Conservation (phyloP, 345 rosid species). For the Lumnitzera littorea region DNA sequence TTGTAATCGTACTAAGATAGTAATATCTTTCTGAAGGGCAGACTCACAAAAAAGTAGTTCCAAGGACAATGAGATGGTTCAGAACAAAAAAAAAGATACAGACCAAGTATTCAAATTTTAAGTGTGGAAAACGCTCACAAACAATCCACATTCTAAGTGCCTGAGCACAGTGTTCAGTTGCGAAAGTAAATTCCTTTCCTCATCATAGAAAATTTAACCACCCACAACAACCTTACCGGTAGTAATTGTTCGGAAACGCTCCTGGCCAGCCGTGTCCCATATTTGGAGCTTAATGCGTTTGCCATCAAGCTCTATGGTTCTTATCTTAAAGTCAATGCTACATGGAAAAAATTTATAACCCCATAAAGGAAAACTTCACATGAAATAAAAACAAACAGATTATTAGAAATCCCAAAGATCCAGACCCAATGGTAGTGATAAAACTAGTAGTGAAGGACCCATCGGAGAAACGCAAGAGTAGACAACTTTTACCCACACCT, state of each 20-base stretch:
- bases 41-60: too few relatives aligned
- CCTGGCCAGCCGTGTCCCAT: constrained; percentile 55
- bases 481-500: constrained; percentile 95
- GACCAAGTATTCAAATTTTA: too few relatives aligned
- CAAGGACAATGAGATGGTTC: too few relatives aligned
- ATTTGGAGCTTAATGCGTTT: constrained; percentile 46
- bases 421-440: constrained; percentile 84
- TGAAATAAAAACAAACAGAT: background rate
- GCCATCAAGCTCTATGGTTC: constrained; percentile 47
- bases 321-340: constrained; percentile 51
- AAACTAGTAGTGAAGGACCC: constrained; percentile 89
- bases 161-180: background rate
- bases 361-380: background rate
- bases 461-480: constrained; percentile 82
- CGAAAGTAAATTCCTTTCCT: background rate
- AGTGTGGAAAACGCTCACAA: too few relatives aligned
- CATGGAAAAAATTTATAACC: background rate
- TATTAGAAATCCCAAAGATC: background rate
- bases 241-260: constrained; percentile 48
- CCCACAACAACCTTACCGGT: constrained; percentile 24
- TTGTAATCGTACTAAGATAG: too few relatives aligned
- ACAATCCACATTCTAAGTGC: too few relatives aligned
- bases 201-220: background rate
- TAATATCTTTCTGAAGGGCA: too few relatives aligned
- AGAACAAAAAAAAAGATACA: too few relatives aligned